These are phyloP conservation scores for Wallacemonas rigidus DNA, from an alignment of 208 protist species.

Conservation along the genomic window DNA sequence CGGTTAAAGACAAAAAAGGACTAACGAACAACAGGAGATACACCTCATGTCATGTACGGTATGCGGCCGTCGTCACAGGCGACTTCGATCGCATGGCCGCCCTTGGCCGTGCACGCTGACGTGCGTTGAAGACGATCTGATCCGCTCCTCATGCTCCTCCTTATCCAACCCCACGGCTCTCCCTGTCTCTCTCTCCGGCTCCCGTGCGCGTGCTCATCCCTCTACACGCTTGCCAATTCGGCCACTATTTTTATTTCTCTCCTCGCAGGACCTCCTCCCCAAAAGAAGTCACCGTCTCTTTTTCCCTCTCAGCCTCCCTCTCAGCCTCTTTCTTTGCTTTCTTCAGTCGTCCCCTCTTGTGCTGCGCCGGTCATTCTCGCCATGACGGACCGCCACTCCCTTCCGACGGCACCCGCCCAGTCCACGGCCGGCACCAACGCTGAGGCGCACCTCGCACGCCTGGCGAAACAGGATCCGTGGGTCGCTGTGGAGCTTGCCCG, in stretches of 20 bases:
- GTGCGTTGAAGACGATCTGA: too few species aligned
- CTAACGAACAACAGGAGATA: too few species aligned
- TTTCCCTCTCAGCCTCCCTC: not conserved
- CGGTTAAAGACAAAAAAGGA: too few species aligned
- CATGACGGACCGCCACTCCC: not conserved
- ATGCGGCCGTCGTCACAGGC: too few species aligned
- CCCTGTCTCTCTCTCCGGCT: conserved; percentile 19
- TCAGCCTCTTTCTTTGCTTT: conserved; percentile 17
- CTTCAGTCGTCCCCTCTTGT: not conserved
- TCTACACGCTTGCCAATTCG: too few species aligned
- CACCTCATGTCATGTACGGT: too few species aligned
- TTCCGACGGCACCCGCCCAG: not conserved
- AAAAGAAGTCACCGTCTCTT: too few species aligned
- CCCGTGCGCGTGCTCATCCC: not conserved
- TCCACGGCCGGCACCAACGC: not conserved
- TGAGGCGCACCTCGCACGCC: not conserved
- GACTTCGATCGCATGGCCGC: too few species aligned
- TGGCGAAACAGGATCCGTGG: conserved; percentile 36
- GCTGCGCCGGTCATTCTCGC: not conserved
- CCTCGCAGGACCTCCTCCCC: too few species aligned
- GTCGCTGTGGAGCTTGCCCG: conserved; percentile 47
- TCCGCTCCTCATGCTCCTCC: not conserved
- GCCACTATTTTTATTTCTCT: conserved; percentile 13
- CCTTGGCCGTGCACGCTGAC: too few species aligned
- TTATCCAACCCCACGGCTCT: not conserved